Conservation (phyloP, 495 filamentous ascomycete species). For the Penicillium argentinense region DNA sequence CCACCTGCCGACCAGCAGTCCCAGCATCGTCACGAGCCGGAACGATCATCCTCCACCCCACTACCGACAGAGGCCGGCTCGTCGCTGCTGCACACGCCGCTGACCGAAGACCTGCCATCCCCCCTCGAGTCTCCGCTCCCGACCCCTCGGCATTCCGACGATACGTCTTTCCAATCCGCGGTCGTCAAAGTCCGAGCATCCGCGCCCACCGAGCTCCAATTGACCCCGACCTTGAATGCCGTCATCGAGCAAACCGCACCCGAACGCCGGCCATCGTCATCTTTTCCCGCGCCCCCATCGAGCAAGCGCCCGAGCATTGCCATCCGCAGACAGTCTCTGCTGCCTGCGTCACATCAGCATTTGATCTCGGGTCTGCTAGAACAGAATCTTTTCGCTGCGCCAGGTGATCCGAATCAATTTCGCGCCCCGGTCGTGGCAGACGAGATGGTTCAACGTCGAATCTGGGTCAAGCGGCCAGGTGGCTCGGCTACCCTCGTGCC, state of each 20-base stretch:
- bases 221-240: conserved; percentile 34
- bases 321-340: conserved; percentile 50
- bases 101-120: conserved; percentile 21
- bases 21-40: conserved; percentile 6
- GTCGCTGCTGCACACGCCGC: conserved; percentile 23
- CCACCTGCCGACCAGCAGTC: conserved; percentile 11
- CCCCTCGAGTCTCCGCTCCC: conserved; percentile 21
- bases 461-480: conserved; percentile 88
- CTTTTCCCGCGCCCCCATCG: conserved; percentile 15
- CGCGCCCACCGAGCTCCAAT: conserved; percentile 22
- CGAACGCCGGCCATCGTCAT: conserved; percentile 17
- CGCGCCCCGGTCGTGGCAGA: conserved; percentile 16
- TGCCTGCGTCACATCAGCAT: conserved; percentile 44
- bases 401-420: conserved; percentile 21
- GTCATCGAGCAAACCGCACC: conserved; percentile 28
- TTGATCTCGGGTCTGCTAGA: conserved; percentile 46
- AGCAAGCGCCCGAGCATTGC: conserved; percentile 45
- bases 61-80: conserved; percentile 15
- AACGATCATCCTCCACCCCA: conserved; percentile 9
- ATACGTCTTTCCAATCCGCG: conserved; percentile 17
- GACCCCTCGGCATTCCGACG: conserved; percentile 29
- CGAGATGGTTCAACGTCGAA: conserved; percentile 66
- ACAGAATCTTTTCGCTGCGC: conserved; percentile 24
- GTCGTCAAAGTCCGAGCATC: conserved; percentile 13
- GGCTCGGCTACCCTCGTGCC: conserved; percentile 85